A percentile compares a stretch with the other conserved stretches of the same genome.
These are phyloP conservation scores for Aquilaria yunnanensis DNA, from an alignment of 345 rosid genomes.

Conservation along the genomic window DNA sequence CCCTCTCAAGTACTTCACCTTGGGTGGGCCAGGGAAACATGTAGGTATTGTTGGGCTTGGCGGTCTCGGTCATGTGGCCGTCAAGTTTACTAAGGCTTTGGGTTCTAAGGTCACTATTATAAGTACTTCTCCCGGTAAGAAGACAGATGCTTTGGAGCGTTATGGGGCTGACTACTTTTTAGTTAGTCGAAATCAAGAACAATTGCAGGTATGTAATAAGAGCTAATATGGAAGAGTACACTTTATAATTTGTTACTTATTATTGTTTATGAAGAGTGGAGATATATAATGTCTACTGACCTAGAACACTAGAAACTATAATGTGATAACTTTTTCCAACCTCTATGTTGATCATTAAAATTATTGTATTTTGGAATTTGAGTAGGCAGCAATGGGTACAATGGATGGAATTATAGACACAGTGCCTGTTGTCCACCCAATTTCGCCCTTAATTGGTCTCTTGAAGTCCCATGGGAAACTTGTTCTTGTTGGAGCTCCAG, in stretches of 20 bases:
- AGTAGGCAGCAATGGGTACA: slow-evolving; percentile 27
- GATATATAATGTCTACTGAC: no score
- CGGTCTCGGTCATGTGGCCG: slow-evolving; percentile 47
- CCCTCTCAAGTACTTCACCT: slow-evolving; percentile 45
- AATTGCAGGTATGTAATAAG: slow-evolving; percentile 24
- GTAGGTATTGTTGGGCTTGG: slow-evolving; percentile 47
- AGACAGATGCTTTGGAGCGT: slow-evolving; percentile 31
- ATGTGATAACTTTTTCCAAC: no score
- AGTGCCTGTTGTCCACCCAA: slow-evolving; percentile 33
- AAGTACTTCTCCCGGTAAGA: slow-evolving; percentile 42
- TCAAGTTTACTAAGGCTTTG: slow-evolving; percentile 48
- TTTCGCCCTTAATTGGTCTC: slow-evolving; percentile 31
- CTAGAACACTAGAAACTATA: no score
- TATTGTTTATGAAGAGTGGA: no score
- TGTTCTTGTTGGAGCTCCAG: slow-evolving; percentile 37
- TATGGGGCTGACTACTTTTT: slow-evolving; percentile 41
- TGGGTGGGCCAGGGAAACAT: slow-evolving; percentile 29
- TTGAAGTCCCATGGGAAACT: slow-evolving; percentile 35
- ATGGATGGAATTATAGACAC: slow-evolving; percentile 52
- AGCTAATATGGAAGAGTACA: not conserved
- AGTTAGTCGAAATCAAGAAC: slow-evolving; percentile 26
- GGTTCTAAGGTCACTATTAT: slow-evolving; percentile 40
- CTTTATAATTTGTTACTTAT: not conserved
- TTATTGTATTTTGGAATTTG: not conserved
- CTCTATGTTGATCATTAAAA: no score